A percentile compares a stretch with the other conserved stretches of the same genome.
These are phyloP conservation scores for Omphalotus olearius DNA, from an alignment of 1,284 basidiomycete genomes.

Conservation along the genomic window DNA sequence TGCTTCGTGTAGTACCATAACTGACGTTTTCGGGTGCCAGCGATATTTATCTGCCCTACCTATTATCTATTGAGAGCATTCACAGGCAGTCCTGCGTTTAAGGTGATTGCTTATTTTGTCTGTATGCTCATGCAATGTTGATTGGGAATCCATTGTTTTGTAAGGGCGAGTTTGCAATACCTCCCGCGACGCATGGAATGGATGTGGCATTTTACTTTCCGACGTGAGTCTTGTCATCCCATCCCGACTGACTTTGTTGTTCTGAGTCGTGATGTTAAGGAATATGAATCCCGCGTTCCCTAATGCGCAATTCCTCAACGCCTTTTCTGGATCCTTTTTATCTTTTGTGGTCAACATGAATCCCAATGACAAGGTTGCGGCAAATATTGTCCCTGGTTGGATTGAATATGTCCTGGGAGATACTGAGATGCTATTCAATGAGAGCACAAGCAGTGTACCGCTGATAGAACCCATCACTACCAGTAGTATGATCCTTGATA, in stretches of 20 bases:
- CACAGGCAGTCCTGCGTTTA: conserved; percentile 6
- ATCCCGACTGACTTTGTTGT: neutral
- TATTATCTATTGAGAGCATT: conserved; percentile 16
- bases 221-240: neutral
- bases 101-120: conserved; percentile 7
- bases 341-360: conserved; percentile 16
- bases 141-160: neutral
- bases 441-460: conserved; percentile 5
- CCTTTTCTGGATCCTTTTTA: conserved; percentile 18
- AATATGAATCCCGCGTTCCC: conserved; percentile 11
- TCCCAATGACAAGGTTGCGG: conserved; percentile 14
- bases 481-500: neutral
- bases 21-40: conserved; percentile 6
- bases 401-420: neutral
- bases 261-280: neutral
- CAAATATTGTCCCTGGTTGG: conserved; percentile 15
- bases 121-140: too few species aligned
- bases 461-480: conserved; percentile 9
- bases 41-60: conserved; percentile 21
- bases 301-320: conserved; percentile 15
- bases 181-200: conserved; percentile 19
- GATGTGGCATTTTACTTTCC: conserved; percentile 22
- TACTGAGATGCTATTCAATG: conserved; percentile 17
- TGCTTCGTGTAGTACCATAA: neutral
- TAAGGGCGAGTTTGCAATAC: conserved; percentile 22